phyloP scores from a whole-genome alignment of 148 eudicot species.

The Amaranthus palmeri region DNA sequence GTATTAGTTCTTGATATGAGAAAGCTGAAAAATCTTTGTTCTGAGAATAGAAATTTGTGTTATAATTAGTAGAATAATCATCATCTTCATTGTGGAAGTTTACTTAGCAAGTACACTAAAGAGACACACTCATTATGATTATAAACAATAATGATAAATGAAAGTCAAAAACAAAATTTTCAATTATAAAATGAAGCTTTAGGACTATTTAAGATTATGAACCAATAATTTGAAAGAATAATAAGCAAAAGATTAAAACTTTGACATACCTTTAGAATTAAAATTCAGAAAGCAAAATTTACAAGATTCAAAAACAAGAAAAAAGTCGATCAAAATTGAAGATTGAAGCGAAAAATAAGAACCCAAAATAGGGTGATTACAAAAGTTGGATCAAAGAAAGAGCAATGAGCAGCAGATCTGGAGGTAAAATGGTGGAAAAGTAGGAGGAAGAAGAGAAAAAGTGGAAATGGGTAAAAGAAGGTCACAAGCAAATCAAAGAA shows the following conservation, averaged over 20 bases:
- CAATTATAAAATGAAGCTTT: not conserved
- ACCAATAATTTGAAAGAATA: not conserved
- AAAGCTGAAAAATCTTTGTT: not conserved
- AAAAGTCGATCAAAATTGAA: slow-evolving; percentile 8
- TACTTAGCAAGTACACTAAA: not conserved
- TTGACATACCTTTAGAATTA: slow-evolving; percentile 20
- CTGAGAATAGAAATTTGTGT: not conserved
- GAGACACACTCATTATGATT: not conserved
- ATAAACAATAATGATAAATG: slow-evolving; percentile 7
- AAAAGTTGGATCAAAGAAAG: slow-evolving; percentile 1
- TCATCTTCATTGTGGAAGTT: slow-evolving; percentile 56
- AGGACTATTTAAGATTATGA: not conserved
- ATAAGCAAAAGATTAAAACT: not conserved
- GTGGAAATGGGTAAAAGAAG: not conserved
- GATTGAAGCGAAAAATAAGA: not conserved
- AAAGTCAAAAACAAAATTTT: not conserved
- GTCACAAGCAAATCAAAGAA: too few relatives aligned
- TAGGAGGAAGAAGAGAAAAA: not conserved
- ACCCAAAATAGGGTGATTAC: slow-evolving; percentile 15
- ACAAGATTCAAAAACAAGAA: slow-evolving; percentile 3
- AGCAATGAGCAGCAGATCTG: slow-evolving; percentile 23
- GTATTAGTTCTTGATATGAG: not conserved
- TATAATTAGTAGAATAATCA: not conserved
- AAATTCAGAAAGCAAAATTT: slow-evolving; percentile 19
- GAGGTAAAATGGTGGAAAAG: not conserved